phyloP scores from a whole-genome alignment of 371 early-diverging fungal genomes.

The Syncephalis fuscata region DNA sequence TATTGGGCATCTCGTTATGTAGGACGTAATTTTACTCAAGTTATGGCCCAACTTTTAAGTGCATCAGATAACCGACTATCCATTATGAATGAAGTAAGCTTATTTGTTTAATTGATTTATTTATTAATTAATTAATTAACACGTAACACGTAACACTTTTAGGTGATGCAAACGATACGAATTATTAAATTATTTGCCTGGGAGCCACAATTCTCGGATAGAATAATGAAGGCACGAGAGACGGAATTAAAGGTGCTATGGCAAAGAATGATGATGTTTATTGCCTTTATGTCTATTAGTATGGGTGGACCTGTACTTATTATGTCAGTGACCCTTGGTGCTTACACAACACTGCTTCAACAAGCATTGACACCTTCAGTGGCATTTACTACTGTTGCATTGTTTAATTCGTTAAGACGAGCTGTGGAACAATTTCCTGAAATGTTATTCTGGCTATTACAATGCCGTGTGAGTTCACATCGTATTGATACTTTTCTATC shows the following conservation, averaged over 20 bases:
- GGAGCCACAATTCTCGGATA: slow-evolving; percentile 33
- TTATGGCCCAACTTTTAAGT: slow-evolving; percentile 5
- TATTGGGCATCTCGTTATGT: slow-evolving; percentile 31
- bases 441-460: slow-evolving; percentile 24
- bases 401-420: slow-evolving; percentile 32
- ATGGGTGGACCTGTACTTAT: slow-evolving; percentile 31
- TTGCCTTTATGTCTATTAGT: slow-evolving; percentile 22
- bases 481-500: slow-evolving; percentile 30
- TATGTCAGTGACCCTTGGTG: slow-evolving; percentile 29
- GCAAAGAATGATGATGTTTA: slow-evolving; percentile 17
- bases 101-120: neutral
- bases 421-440: slow-evolving; percentile 38
- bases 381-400: slow-evolving; percentile 39
- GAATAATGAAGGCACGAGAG: slow-evolving; percentile 24
- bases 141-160: slow-evolving; percentile 17
- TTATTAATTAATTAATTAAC: neutral
- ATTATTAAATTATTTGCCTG: slow-evolving; percentile 57
- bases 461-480: slow-evolving; percentile 28
- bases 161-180: slow-evolving; percentile 46
- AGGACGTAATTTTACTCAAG: slow-evolving; percentile 22
- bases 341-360: slow-evolving; percentile 35
- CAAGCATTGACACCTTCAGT: slow-evolving; percentile 34
- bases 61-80: slow-evolving; percentile 25
- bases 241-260: slow-evolving; percentile 26
- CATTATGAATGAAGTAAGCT: slow-evolving; percentile 21